These are phyloP conservation scores for Glebionis coronaria DNA, from an alignment of 129 eudicot species.

Conservation along the genomic window DNA sequence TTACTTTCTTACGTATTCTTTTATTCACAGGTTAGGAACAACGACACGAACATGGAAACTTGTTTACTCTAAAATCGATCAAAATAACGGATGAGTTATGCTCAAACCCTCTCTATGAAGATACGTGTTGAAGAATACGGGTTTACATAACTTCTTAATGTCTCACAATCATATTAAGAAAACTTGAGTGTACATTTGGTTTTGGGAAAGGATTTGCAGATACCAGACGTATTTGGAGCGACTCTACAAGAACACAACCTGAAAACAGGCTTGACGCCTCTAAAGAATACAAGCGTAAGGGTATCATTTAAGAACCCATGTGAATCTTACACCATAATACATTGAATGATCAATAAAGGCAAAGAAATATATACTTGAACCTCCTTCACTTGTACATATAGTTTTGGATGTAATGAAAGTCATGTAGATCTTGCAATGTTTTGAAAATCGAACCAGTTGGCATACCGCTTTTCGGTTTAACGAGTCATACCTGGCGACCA, in stretches of 20 bases:
- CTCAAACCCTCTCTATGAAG: constrained; percentile 6
- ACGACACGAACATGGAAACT: constrained; percentile 77
- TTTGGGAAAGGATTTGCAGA: constrained; percentile 14
- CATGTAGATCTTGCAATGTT: background rate
- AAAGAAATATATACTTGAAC: background rate
- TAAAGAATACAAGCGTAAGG: background rate
- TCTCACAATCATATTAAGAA: constrained; percentile 10
- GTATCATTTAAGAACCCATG: background rate
- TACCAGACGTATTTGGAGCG: constrained; percentile 19
- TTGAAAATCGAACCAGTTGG: too few relatives aligned
- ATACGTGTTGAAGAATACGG: background rate
- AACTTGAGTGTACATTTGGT: constrained; percentile 9
- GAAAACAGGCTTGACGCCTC: background rate
- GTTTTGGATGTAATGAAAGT: background rate
- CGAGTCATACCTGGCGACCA: too few relatives aligned
- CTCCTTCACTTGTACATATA: background rate
- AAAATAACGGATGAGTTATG: constrained; percentile 34
- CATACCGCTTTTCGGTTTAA: too few relatives aligned
- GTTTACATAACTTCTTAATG: background rate
- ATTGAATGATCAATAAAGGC: background rate
- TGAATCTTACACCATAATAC: background rate
- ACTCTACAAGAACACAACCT: constrained; percentile 13
- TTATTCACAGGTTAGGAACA: constrained; percentile 42
- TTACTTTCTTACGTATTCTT: background rate
- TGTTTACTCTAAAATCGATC: constrained; percentile 48